Percentiles rank a stretch among this genome's conserved stretches.
Evolutionary conservation across 352 stramenopile genomes (phyloP).

Genomic region (Globisporangium emineosum): DNA sequence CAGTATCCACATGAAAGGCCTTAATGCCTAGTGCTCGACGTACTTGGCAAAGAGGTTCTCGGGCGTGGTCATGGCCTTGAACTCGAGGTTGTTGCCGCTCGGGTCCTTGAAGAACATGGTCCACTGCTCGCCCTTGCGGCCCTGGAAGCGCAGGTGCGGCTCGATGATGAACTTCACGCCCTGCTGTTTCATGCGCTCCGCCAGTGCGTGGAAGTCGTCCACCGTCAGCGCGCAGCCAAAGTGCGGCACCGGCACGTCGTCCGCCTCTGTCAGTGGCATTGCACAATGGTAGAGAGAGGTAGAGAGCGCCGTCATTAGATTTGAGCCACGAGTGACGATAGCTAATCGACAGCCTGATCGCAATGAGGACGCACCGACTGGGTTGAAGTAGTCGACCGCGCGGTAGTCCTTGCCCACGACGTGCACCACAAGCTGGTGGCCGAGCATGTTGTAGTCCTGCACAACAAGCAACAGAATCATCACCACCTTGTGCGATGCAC

Average conservation of each 20-base stretch:
- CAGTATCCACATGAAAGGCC: background rate
- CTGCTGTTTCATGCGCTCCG: constrained; percentile 69
- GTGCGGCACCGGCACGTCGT: constrained; percentile 97
- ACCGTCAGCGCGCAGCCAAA: constrained; percentile 92
- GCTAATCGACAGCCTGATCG: background rate
- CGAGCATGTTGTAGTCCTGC: constrained; percentile 90
- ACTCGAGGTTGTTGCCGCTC: constrained; percentile 97
- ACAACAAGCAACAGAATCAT: background rate
- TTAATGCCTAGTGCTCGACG: constrained; percentile 52
- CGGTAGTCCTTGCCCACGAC: constrained; percentile 92
- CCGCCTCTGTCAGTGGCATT: constrained; percentile 66
- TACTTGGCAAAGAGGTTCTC: constrained; percentile 99
- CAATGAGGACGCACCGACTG: constrained; percentile 66
- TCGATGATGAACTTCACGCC: constrained; percentile 95
- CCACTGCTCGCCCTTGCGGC: constrained; percentile 95
- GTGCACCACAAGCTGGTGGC: constrained; percentile 87
- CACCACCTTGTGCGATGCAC: background rate
- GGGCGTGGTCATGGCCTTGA: constrained; percentile 97
- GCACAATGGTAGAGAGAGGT: background rate
- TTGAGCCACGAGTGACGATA: background rate
- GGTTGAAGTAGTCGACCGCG: constrained; percentile 94
- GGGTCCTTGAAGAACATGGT: constrained; percentile 99
- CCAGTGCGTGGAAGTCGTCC: constrained; percentile 90
- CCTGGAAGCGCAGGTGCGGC: constrained; percentile 93
- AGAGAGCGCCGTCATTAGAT: too few species aligned